A percentile compares a stretch with the other conserved stretches of the same genome.
These are phyloP conservation scores for Botrytis pseudocinerea DNA, from an alignment of 2,329 filamentous ascomycete species.

Conservation along the genomic window DNA sequence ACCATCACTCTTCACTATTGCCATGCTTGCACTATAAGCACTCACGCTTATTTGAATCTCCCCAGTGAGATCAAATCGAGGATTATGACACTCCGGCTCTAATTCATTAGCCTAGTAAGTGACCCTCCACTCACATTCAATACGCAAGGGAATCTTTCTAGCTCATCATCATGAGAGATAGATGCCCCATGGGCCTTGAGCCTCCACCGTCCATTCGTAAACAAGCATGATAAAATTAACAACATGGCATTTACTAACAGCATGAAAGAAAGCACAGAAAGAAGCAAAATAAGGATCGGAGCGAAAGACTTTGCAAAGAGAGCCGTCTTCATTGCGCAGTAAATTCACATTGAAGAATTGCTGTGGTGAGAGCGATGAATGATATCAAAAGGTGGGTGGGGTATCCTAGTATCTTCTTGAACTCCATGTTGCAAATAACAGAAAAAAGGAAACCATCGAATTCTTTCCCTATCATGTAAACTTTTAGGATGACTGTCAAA, in stretches of 20 bases:
- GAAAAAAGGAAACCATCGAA: too few relatives aligned
- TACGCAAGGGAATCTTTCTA: background rate
- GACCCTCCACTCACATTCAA: background rate
- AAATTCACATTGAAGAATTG: background rate
- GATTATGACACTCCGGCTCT: background rate
- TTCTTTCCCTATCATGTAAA: too few relatives aligned
- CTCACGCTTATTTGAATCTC: background rate
- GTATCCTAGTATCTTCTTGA: background rate
- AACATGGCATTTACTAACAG: background rate
- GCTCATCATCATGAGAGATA: background rate
- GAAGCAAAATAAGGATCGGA: background rate
- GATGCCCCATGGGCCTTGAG: background rate
- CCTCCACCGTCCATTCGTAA: background rate
- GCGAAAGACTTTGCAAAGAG: fast-evolving
- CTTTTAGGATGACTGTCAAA: too few relatives aligned
- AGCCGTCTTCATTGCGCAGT: background rate
- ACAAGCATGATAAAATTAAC: background rate
- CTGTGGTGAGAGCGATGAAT: background rate
- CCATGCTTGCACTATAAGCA: background rate
- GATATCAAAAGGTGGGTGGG: background rate
- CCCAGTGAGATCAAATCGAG: background rate
- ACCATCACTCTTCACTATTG: background rate
- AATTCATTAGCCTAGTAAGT: background rate
- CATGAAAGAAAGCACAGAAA: background rate
- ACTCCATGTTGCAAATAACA: background rate